Evolutionary conservation across 768 basidiomycete species (phyloP), one percentile per base, ranked within the genome.

Genomic region (Lactarius hengduanensis): DNA sequence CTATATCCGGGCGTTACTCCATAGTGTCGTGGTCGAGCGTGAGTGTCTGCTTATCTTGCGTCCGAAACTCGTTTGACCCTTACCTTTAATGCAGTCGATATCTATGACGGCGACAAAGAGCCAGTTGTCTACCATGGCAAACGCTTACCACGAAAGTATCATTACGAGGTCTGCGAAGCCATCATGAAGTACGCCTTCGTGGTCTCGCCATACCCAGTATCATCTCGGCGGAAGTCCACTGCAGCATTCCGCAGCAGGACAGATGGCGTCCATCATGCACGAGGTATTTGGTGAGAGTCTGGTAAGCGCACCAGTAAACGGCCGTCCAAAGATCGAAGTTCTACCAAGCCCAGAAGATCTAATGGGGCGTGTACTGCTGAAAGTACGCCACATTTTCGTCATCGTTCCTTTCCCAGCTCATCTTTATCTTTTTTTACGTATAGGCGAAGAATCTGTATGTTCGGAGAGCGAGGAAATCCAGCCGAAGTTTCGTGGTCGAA

Each of bases 11-110:
- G 95, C 95, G 1, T 78, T 98, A 47, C 80, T 97, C 50, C 91
- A 91, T 59, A 86, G 92, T 96, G 95, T 74, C 84, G 96, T n/a
- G 94, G 96, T 98, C 34, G 96, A 98, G 76, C 76, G 96, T 95
- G 71, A 70, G 90, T 83, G 3, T 59, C 15, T 41, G 11, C 20
- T 59, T 40, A 6, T 28, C 47, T 59, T 58, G 36, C 55, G 40
- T 55, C 53, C 6, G 36, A 30, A 6, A 32, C 43, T 55, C 41
- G 32, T n/a, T 22, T 57, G 9, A 55, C 56, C 40, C 60, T 34
- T 63, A 47, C 47, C 36, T n/a, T 55, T 64, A 61, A 47, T 66
- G 8, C 67, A 98, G 95, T 98, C 72, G 96, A 98, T 71, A 87
- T 96, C 53, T 97, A 88, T 74, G 93, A 97, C 68, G 95, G 96